These are phyloP conservation scores for Solioccasus polychromus DNA, from an alignment of 768 basidiomycete species.

Conservation along the genomic window DNA sequence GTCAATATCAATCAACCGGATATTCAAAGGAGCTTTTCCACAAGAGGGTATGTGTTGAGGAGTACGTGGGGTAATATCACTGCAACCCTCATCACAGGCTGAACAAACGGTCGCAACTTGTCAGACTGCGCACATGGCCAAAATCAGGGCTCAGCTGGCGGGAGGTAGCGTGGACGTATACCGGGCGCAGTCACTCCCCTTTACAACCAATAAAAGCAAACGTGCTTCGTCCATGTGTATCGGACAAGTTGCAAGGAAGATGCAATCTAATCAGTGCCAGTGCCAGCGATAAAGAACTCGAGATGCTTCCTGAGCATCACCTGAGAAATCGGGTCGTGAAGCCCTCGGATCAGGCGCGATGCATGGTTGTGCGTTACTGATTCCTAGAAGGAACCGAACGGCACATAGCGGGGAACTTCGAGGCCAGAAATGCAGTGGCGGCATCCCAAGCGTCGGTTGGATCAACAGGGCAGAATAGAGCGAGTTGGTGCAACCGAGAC, in stretches of 20 bases:
- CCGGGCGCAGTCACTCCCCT: too few species aligned
- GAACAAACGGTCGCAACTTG: too few species aligned
- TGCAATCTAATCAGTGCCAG: too few species aligned
- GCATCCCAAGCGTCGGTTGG: neutral
- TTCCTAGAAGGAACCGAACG: conserved; percentile 7
- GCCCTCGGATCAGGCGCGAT: conserved; percentile 20
- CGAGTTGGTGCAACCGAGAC: neutral
- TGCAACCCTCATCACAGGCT: too few species aligned
- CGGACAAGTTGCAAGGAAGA: neutral
- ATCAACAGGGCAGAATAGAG: conserved; percentile 3
- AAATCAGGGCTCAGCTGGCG: too few species aligned
- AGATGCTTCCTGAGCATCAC: neutral
- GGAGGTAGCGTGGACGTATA: neutral
- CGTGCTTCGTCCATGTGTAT: neutral
- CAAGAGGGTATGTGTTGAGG: too few species aligned
- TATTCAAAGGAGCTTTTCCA: too few species aligned
- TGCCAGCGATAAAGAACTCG: neutral
- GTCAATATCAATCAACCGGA: too few species aligned
- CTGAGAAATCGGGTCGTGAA: conserved; percentile 9
- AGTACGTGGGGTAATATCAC: too few species aligned
- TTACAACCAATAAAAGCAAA: neutral
- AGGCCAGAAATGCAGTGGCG: neutral
- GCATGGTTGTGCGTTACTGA: neutral
- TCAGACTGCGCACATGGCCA: too few species aligned
- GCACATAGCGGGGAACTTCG: neutral